Conservation (phyloP, 2,329 filamentous ascomycete genomes). For the Penicillium sp. region DNA sequence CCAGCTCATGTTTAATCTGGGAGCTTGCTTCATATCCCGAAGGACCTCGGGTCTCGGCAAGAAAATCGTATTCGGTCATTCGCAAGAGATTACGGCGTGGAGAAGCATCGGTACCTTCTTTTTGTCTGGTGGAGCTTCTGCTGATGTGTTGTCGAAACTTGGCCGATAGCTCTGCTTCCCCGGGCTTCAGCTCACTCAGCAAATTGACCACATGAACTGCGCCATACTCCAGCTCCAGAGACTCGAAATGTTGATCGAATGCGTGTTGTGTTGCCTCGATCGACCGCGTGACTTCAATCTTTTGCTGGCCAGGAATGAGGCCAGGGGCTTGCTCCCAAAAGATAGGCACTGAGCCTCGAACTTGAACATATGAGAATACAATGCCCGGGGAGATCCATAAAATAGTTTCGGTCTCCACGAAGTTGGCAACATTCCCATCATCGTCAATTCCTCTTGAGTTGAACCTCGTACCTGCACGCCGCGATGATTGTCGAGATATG, state of each 20-base stretch:
- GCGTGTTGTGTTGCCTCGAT: constrained; percentile 88
- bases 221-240: constrained; percentile 82
- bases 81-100: constrained; percentile 72
- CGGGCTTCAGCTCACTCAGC: constrained; percentile 83
- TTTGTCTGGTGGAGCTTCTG: constrained; percentile 68
- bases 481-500: constrained; percentile 87
- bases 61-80: constrained; percentile 91
- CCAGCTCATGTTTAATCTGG: constrained; percentile 75
- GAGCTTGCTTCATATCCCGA: constrained; percentile 88
- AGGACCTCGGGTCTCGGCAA: constrained; percentile 85
- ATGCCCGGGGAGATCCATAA: constrained; percentile 77
- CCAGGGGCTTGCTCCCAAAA: constrained; percentile 96
- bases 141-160: constrained; percentile 76
- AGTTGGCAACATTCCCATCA: constrained; percentile 95
- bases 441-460: constrained; percentile 98
- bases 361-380: constrained; percentile 90
- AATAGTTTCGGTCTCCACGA: constrained; percentile 95
- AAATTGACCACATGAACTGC: constrained; percentile 91
- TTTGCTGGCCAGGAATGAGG: constrained; percentile 86
- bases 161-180: constrained; percentile 78
- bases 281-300: constrained; percentile 86
- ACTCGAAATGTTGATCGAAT: constrained; percentile 91
- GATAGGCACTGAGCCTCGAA: constrained; percentile 87
- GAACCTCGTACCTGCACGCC: constrained; percentile 89
- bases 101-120: constrained; percentile 51